Conservation (phyloP, 108 stramenopile genomes). For the Discostella stelligeroides region DNA sequence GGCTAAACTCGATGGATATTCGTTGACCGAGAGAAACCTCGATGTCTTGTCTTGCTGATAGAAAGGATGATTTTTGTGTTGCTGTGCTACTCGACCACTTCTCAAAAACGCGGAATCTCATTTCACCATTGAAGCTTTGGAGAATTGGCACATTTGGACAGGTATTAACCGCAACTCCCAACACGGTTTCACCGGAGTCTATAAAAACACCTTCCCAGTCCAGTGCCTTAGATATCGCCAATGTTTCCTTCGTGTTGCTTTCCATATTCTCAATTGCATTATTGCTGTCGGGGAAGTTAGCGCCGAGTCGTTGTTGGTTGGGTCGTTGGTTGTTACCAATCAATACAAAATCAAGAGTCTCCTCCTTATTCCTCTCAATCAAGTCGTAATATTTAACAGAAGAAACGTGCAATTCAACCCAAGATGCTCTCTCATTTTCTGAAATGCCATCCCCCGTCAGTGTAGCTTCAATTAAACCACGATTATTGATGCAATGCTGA, state of each 20-base stretch:
- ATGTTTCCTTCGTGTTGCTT: conserved; percentile 23
- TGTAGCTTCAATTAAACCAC: neutral
- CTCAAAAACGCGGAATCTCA: conserved; percentile 24
- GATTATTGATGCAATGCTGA: conserved; percentile 6
- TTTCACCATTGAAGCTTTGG: neutral
- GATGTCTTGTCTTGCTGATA: conserved; percentile 26
- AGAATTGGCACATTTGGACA: conserved; percentile 1
- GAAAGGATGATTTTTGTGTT: neutral
- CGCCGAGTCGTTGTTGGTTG: conserved; percentile 25
- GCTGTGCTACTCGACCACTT: conserved; percentile 1
- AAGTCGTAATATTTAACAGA: conserved; percentile 61
- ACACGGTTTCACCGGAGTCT: conserved; percentile 11
- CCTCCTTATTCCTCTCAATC: conserved; percentile 24
- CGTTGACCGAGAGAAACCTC: conserved; percentile 18
- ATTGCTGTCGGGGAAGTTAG: conserved; percentile 39
- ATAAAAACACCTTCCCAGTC: conserved; percentile 24
- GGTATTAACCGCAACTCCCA: neutral
- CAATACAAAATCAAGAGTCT: neutral
- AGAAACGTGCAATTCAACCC: conserved; percentile 50
- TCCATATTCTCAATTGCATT: neutral
- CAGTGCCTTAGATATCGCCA: conserved; percentile 27
- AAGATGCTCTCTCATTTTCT: neutral
- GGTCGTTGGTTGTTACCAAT: neutral
- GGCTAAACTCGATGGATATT: conserved; percentile 22
- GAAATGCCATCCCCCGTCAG: neutral